phyloP scores from a whole-genome alignment of 2,329 filamentous ascomycete species.

The Lecanicillium sp. region DNA sequence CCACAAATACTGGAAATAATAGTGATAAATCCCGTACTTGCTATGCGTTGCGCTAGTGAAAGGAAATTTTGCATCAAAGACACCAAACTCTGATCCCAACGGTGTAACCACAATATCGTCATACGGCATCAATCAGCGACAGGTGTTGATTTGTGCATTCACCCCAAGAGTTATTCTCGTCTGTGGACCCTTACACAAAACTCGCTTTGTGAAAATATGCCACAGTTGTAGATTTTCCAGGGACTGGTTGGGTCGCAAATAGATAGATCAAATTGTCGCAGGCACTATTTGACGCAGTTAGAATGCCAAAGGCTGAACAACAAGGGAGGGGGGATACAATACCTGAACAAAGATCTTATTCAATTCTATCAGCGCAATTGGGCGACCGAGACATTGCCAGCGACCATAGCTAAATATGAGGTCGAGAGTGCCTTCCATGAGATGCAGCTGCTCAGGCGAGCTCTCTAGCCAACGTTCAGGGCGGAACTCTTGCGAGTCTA shows the following conservation, averaged over 20 bases:
- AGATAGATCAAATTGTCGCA: constrained; percentile 22
- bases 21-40: no score
- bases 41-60: no score
- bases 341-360: constrained; percentile 35
- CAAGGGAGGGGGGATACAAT: constrained; percentile 15
- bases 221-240: constrained; percentile 22
- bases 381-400: constrained; percentile 30
- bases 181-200: constrained; percentile 10
- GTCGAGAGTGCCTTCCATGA: constrained; percentile 29
- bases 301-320: constrained; percentile 18
- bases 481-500: constrained; percentile 24
- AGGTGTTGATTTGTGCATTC: no score
- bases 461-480: constrained; percentile 31
- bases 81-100: no score
- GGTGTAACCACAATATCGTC: no score
- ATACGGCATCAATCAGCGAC: no score
- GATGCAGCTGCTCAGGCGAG: constrained; percentile 17
- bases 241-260: constrained; percentile 22
- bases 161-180: not conserved
- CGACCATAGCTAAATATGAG: constrained; percentile 30
- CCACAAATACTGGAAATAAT: no score
- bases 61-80: no score
- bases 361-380: constrained; percentile 30
- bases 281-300: constrained; percentile 14
- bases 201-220: constrained; percentile 22